Conservation (phyloP, 1,139 yeast genomes). For the Chernovozyma aurita region DNA sequence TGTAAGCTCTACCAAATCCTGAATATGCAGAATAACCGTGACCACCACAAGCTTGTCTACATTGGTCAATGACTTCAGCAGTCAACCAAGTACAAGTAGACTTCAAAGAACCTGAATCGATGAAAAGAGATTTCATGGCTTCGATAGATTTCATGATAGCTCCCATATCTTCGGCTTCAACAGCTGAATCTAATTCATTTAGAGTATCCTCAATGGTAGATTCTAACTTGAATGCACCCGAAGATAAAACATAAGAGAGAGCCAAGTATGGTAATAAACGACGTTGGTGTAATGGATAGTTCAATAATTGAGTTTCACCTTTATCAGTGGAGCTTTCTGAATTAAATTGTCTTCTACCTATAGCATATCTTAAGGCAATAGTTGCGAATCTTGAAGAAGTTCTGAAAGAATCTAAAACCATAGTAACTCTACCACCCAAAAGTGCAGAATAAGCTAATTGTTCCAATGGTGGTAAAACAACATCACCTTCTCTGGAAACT, state of each 20-base stretch:
- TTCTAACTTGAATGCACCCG: slow-evolving; percentile 38
- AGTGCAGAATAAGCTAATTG: slow-evolving; percentile 46
- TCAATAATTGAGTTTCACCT: slow-evolving; percentile 37
- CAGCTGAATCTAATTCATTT: slow-evolving; percentile 32
- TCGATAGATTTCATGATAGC: slow-evolving; percentile 36
- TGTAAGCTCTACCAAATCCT: slow-evolving; percentile 46
- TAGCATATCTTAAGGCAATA: slow-evolving; percentile 42
- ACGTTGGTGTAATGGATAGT: slow-evolving; percentile 46
- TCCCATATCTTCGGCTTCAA: slow-evolving; percentile 29
- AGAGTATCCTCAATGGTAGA: slow-evolving; percentile 26
- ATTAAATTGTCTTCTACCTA: slow-evolving; percentile 44
- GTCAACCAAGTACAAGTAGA: slow-evolving; percentile 48
- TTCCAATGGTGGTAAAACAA: slow-evolving; percentile 41
- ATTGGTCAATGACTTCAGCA: slow-evolving; percentile 41
- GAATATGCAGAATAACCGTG: slow-evolving; percentile 47
- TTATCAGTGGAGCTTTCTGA: slow-evolving; percentile 20
- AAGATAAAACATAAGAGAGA: slow-evolving; percentile 36
- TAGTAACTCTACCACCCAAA: slow-evolving; percentile 42
- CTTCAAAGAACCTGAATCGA: slow-evolving; percentile 47
- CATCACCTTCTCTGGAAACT: slow-evolving; percentile 38
- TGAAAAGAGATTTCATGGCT: slow-evolving; percentile 39
- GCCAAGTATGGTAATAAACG: slow-evolving; percentile 45
- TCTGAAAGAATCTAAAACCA: slow-evolving; percentile 43
- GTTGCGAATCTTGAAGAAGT: slow-evolving; percentile 39
- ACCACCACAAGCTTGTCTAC: slow-evolving; percentile 52